phyloP scores from a whole-genome alignment of 768 basidiomycete species.

The Hygrophoropsis aurantiaca region DNA sequence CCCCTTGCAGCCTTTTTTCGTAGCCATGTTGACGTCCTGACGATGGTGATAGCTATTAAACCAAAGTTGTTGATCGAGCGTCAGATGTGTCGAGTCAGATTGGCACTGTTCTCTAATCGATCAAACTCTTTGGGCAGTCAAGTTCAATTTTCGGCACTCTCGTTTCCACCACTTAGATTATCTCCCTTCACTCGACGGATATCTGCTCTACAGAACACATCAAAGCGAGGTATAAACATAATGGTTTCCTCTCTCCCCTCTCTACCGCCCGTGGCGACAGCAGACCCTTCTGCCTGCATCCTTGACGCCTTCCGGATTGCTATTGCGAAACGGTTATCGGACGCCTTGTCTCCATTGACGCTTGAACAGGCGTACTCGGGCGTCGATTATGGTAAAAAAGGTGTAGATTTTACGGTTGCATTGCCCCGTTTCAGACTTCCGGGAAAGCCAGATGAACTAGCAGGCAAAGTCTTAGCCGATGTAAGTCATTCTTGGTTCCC shows the following conservation, averaged over 20 bases:
- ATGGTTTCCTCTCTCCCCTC: slow-evolving; percentile 36
- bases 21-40: too few relatives aligned
- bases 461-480: slow-evolving; percentile 67
- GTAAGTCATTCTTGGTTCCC: slow-evolving; percentile 42
- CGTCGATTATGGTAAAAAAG: slow-evolving; percentile 90
- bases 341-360: slow-evolving; percentile 61
- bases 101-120: too few relatives aligned
- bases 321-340: slow-evolving; percentile 70
- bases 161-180: too few relatives aligned
- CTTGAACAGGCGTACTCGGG: slow-evolving; percentile 80
- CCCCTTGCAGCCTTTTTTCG: too few relatives aligned
- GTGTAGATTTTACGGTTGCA: slow-evolving; percentile 90
- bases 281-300: slow-evolving; percentile 64
- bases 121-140: too few relatives aligned
- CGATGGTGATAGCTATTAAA: too few relatives aligned
- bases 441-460: slow-evolving; percentile 79
- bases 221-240: background rate
- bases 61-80: too few relatives aligned
- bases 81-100: too few relatives aligned
- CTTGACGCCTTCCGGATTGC: slow-evolving; percentile 81
- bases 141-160: too few relatives aligned
- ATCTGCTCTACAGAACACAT: too few relatives aligned
- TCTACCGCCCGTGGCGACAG: slow-evolving; percentile 41
- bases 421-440: slow-evolving; percentile 87
- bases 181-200: too few relatives aligned